Conservation (phyloP, 1,284 basidiomycete genomes). For the Caloboletus firmus region DNA sequence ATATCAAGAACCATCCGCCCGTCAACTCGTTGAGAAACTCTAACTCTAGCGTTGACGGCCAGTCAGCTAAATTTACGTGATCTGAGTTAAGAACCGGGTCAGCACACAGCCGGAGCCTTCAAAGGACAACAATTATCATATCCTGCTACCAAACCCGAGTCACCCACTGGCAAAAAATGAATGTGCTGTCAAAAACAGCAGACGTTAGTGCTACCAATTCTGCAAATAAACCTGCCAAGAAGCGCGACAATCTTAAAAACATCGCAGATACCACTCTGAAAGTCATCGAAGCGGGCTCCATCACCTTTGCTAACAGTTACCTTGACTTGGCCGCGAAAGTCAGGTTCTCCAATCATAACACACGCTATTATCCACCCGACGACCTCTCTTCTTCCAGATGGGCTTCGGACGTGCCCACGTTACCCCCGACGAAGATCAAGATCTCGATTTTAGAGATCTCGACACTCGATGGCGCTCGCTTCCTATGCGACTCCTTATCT, state of each 20-base stretch:
- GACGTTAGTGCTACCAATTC: background rate
- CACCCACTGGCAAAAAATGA: background rate
- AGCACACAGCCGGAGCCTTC: background rate
- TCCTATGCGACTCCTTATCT: conserved; percentile 24
- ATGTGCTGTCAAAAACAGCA: background rate
- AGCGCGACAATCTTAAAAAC: conserved; percentile 24
- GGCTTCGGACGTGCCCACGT: conserved; percentile 23
- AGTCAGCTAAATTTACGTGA: background rate
- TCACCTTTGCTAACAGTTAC: conserved; percentile 20
- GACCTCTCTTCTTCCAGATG: conserved; percentile 39
- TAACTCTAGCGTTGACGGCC: background rate
- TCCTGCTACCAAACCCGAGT: background rate
- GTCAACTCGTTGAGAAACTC: background rate
- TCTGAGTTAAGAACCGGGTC: background rate
- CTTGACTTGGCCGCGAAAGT: conserved; percentile 37
- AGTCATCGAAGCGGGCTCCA: conserved; percentile 31
- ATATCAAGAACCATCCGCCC: no score
- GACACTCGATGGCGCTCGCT: conserved; percentile 51
- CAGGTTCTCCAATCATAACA: conserved; percentile 39
- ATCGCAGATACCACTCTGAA: conserved; percentile 35
- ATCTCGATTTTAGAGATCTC: conserved; percentile 52
- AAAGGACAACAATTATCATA: background rate
- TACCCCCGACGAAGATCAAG: conserved; percentile 25
- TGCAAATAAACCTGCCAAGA: conserved; percentile 2
- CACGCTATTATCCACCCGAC: conserved; percentile 44